These are phyloP conservation scores for Boletus subparvulus DNA, from an alignment of 768 basidiomycete species.

Conservation along the genomic window DNA sequence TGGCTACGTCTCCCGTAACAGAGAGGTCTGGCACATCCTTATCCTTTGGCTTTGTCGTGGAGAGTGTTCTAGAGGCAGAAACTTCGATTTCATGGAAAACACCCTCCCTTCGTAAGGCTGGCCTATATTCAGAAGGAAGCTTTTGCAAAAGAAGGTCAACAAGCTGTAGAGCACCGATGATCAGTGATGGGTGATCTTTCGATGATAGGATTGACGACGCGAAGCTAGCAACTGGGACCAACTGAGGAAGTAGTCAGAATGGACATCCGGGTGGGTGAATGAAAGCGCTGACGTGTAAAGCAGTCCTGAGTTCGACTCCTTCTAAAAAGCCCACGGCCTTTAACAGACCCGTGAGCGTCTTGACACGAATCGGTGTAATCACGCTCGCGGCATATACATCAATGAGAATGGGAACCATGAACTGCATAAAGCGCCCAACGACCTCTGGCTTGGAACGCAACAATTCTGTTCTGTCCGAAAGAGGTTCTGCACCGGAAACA, in stretches of 20 bases:
- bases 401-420: constrained; percentile 90
- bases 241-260: constrained; percentile 44
- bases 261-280: background rate
- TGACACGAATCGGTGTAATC: constrained; percentile 78
- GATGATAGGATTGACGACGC: constrained; percentile 92
- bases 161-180: constrained; percentile 87
- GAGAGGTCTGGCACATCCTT: constrained; percentile 36
- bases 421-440: constrained; percentile 80
- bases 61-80: constrained; percentile 63
- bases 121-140: constrained; percentile 79
- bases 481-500: constrained; percentile 34
- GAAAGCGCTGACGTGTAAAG: constrained; percentile 65
- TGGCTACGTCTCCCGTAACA: constrained; percentile 36
- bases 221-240: constrained; percentile 93
- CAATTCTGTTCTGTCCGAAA: constrained; percentile 66
- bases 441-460: constrained; percentile 72
- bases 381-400: constrained; percentile 99
- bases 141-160: constrained; percentile 89
- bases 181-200: constrained; percentile 83
- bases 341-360: constrained; percentile 82
- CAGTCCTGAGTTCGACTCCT: constrained; percentile 66
- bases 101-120: constrained; percentile 90
- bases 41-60: constrained; percentile 52
- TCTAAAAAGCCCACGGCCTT: constrained; percentile 92
- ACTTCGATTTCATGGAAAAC: constrained; percentile 93